Conservation (phyloP, 73 alveolate species). For the Halteria grandinella region DNA sequence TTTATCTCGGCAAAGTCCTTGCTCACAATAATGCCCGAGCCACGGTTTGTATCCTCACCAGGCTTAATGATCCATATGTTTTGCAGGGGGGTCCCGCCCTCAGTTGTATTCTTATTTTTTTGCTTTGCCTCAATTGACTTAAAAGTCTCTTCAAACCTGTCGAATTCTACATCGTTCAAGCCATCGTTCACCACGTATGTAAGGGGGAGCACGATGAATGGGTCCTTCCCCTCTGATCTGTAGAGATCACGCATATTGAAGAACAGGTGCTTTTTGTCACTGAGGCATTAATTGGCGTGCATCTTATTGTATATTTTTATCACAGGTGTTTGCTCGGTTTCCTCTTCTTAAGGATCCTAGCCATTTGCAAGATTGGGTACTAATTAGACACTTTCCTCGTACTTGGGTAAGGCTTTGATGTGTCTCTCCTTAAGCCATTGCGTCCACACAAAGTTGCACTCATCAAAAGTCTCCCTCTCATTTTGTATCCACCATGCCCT, state of each 20-base stretch:
- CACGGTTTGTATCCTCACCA: conserved; percentile 44
- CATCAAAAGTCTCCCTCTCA: conserved; percentile 21
- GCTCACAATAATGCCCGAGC: conserved; percentile 30
- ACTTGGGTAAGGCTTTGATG: conserved; percentile 2
- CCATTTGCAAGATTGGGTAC: background rate
- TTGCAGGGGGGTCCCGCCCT: too few relatives aligned
- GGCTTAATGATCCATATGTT: conserved; percentile 47
- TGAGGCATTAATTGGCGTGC: conserved; percentile 21
- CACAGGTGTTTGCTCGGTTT: background rate
- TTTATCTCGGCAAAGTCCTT: conserved; percentile 41
- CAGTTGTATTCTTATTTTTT: too few relatives aligned
- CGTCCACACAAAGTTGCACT: conserved; percentile 42
- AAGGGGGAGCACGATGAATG: conserved; percentile 56
- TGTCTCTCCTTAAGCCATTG: conserved; percentile 49
- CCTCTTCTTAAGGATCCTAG: conserved; percentile 25
- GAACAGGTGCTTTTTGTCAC: conserved; percentile 58
- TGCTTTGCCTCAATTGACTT: background rate
- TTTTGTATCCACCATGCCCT: conserved; percentile 39
- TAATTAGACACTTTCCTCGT: background rate
- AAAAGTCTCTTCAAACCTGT: conserved; percentile 20
- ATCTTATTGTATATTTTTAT: conserved; percentile 32
- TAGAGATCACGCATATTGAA: conserved; percentile 53
- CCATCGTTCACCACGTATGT: conserved; percentile 56
- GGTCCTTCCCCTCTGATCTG: conserved; percentile 10
- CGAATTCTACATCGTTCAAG: conserved; percentile 49